These are phyloP conservation scores for Camellia oleifera DNA, from an alignment of 179 eudicot species.

Conservation along the genomic window DNA sequence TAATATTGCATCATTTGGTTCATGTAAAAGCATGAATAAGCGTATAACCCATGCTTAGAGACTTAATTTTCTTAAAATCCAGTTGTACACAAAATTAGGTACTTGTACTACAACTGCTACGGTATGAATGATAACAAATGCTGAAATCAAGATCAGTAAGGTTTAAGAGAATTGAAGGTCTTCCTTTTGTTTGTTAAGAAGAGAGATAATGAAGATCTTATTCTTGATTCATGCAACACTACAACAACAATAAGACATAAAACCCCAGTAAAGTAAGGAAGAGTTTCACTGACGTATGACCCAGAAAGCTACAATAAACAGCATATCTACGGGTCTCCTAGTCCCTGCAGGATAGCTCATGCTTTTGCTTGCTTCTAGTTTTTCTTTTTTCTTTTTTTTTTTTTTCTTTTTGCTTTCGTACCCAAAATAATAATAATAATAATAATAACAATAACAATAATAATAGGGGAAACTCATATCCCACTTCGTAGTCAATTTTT, in stretches of 20 bases:
- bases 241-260: background rate
- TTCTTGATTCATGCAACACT: background rate
- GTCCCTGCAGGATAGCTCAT: background rate
- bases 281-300: background rate
- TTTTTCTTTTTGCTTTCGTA: background rate
- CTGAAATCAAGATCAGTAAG: background rate
- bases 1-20: background rate
- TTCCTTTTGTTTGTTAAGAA: background rate
- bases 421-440: background rate
- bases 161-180: background rate
- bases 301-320: background rate
- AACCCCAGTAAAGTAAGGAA: background rate
- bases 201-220: background rate
- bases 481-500: background rate
- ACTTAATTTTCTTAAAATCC: background rate
- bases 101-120: background rate
- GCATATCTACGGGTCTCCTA: background rate
- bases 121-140: background rate
- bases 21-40: background rate
- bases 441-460: background rate
- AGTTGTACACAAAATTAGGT: background rate
- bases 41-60: constrained; percentile 8
- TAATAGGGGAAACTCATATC: background rate
- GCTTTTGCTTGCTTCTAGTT: background rate
- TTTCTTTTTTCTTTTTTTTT: background rate